Base-by-base conservation (phyloP, 1,139 yeast species). In the Sugiyamaella grinbergsii region DNA sequence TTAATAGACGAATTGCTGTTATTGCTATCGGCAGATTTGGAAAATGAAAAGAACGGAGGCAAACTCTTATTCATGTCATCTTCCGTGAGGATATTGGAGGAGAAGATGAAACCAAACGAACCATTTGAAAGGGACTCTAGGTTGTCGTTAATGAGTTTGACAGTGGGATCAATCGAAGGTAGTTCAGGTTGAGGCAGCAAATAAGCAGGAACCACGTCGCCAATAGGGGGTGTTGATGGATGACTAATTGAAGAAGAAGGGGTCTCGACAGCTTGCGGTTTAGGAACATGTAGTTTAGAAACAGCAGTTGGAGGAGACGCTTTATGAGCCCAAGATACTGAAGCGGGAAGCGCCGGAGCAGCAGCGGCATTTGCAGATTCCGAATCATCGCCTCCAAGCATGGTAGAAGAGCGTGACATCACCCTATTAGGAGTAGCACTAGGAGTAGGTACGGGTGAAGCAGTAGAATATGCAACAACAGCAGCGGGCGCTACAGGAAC, bases 31-130 rank as follows among this genome's bases (percentile, higher is more conserved):
- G 65, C 58, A 29, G 66, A 64, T 22, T 64, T 63, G 11, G 66
- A 66, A 65, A 72, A 74, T 1, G 79, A 66, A 60, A 77, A 77
- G 52, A 75, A 63, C 6, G 77, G 68, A 8, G 80, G 79, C 52
- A 69, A 67, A 16, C 36, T 38, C 22, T 56, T 31, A 52, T 41
- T 40, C 49, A 60, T 33, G 2, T 67, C 70, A 15, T 64, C 69
- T 6, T 70, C 70, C 33, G 67, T 66, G 19, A 75, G 54, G 24
- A 70, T 54, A 39, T 64, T 65, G 1, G 73, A 55, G 42, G 71
- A 71, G 52, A 77, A 66, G 10, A 57, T 53, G 52, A 63, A 65
- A 37, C 65, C 62, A 54, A 72, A 69, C 42, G 67, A 54, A 47
- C 65, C 58, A 46, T 65, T 55, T 47, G 70, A 62, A 65, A 68